These are phyloP conservation scores for Ophiosphaerella herpotricha DNA, from an alignment of 2,329 filamentous ascomycete genomes.

Conservation along the genomic window DNA sequence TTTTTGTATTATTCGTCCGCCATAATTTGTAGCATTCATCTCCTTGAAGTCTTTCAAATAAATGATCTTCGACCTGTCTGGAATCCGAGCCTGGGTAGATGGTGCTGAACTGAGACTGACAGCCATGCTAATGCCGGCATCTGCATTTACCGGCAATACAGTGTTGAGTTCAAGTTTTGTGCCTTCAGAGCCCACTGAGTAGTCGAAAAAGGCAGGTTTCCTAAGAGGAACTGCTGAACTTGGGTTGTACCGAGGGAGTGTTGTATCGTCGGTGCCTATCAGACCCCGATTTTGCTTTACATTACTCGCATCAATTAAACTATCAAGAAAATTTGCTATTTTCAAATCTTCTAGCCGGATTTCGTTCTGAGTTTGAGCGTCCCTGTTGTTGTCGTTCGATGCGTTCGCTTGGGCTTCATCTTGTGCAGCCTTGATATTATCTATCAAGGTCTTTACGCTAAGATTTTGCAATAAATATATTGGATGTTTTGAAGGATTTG, in stretches of 20 bases:
- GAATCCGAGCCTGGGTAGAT: slow-evolving; percentile 15
- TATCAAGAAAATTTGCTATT: slow-evolving; percentile 38
- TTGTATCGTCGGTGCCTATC: slow-evolving; percentile 5
- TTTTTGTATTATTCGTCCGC: slow-evolving; percentile 69
- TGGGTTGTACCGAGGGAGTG: not conserved
- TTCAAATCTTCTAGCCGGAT: slow-evolving; percentile 45
- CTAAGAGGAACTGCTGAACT: slow-evolving; percentile 5
- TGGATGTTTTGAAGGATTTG: not conserved
- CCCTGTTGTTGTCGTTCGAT: slow-evolving; percentile 19
- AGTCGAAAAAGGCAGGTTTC: slow-evolving; percentile 37
- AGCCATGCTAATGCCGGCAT: slow-evolving; percentile 16
- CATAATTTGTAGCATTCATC: slow-evolving; percentile 70
- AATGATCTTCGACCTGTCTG: slow-evolving; percentile 65
- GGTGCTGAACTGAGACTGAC: slow-evolving; percentile 25
- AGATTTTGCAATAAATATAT: not conserved
- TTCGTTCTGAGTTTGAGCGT: slow-evolving; percentile 32
- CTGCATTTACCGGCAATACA: slow-evolving; percentile 23
- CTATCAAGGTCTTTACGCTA: too few species aligned
- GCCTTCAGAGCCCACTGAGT: slow-evolving; percentile 25
- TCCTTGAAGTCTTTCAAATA: slow-evolving; percentile 83
- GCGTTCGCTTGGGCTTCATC: slow-evolving; percentile 16
- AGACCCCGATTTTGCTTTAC: slow-evolving; percentile 31
- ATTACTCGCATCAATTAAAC: slow-evolving; percentile 39
- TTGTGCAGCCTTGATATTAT: not conserved
- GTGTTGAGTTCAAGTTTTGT: slow-evolving; percentile 30